Evolutionary conservation across 2,329 filamentous ascomycete species (phyloP).

Genomic region (Venturia oleaginea): DNA sequence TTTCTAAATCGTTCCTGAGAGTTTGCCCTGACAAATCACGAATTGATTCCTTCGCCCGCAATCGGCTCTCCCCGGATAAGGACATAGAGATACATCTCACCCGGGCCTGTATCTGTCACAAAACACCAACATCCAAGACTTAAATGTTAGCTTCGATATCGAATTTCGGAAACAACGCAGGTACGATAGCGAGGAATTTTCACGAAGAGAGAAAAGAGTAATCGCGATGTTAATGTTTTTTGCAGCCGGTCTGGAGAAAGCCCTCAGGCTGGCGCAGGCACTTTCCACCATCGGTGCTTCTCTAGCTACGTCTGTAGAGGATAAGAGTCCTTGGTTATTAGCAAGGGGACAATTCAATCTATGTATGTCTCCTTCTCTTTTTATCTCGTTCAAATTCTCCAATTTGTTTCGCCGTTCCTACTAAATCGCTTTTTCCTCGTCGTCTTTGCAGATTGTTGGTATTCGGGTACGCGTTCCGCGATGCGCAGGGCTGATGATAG

Average conservation of each 20-base stretch:
- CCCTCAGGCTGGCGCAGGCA: slow-evolving; percentile 8
- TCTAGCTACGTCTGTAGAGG: neutral
- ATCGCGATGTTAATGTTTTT: no score
- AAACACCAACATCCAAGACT: neutral
- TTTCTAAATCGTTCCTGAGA: no score
- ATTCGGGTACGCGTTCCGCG: no score
- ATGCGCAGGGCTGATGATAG: no score
- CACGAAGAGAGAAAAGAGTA: no score
- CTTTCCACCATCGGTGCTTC: neutral
- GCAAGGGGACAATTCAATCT: slow-evolving; percentile 6
- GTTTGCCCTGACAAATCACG: neutral
- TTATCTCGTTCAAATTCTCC: neutral
- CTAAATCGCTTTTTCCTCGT: no score
- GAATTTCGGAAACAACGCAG: slow-evolving; percentile 14
- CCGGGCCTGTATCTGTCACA: neutral
- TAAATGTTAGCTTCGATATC: neutral
- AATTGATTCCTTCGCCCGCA: neutral
- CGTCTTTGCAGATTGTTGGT: no score
- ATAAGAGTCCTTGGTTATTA: neutral
- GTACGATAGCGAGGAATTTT: no score
- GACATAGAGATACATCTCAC: neutral
- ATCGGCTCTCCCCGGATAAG: neutral
- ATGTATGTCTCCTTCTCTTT: neutral
- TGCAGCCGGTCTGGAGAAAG: slow-evolving; percentile 10
- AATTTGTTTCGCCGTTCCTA: no score